These are phyloP conservation scores for Spongispora temasekensis DNA, from an alignment of 1,284 basidiomycete genomes.

Conservation along the genomic window DNA sequence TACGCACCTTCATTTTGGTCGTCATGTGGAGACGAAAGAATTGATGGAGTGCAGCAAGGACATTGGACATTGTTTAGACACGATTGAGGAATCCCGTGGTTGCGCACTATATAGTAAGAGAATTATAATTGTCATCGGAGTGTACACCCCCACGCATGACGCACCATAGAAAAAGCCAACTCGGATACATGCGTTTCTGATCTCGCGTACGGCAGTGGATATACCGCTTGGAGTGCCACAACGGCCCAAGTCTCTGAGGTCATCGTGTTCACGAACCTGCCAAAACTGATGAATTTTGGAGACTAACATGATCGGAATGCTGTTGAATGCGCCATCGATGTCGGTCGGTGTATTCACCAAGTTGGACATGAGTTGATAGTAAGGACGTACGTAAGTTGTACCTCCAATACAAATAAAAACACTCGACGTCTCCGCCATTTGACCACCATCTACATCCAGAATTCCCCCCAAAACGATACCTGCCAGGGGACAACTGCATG, in stretches of 20 bases:
- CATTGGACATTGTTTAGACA: conserved; percentile 49
- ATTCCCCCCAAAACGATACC: too few species aligned
- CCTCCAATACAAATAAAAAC: too few species aligned
- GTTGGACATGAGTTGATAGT: too few species aligned
- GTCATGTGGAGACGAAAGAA: conserved; percentile 68
- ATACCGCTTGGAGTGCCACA: conserved; percentile 22
- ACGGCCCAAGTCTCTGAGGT: conserved; percentile 22
- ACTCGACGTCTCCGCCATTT: too few species aligned
- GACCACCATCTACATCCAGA: too few species aligned
- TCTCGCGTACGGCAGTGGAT: conserved; percentile 20
- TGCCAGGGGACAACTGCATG: too few species aligned
- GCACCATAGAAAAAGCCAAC: conserved; percentile 38
- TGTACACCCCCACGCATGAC: not conserved
- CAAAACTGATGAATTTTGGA: not conserved
- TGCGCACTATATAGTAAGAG: conserved; percentile 52
- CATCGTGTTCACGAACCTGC: not conserved
- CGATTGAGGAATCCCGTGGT: conserved; percentile 69
- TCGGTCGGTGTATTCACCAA: not conserved
- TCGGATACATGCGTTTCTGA: conserved; percentile 34
- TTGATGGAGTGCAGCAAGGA: conserved; percentile 53
- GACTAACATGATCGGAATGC: conserved; percentile 1
- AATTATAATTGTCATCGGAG: not conserved
- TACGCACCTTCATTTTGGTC: conserved; percentile 60
- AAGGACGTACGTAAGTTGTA: too few species aligned
- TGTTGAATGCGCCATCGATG: not conserved